A percentile compares a stretch with the other conserved stretches of the same genome.
Conservation (phyloP, 805 yeast genomes). For the Candida ortonii region DNA sequence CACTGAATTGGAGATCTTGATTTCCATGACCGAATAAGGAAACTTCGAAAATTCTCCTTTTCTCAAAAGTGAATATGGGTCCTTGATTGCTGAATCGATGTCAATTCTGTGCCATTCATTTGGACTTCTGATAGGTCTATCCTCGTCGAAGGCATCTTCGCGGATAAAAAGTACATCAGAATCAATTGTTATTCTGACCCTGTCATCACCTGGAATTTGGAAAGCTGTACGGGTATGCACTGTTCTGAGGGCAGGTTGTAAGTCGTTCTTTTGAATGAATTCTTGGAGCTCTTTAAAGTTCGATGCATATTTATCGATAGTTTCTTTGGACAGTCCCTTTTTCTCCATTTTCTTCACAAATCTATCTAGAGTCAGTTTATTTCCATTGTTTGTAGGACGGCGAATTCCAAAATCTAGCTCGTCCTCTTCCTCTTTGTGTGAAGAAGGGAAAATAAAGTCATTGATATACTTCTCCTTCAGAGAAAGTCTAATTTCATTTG, state of each 20-base stretch:
- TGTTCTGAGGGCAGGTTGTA: slow-evolving; percentile 86
- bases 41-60: slow-evolving; percentile 82
- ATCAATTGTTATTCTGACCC: slow-evolving; percentile 86
- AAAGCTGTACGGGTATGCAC: slow-evolving; percentile 90
- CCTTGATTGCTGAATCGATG: slow-evolving; percentile 70
- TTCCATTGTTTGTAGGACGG: slow-evolving; percentile 5
- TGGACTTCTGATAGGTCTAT: slow-evolving; percentile 88
- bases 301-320: slow-evolving; percentile 48
- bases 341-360: slow-evolving; percentile 60
- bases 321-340: slow-evolving; percentile 52
- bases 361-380: slow-evolving; percentile 38
- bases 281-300: slow-evolving; percentile 60
- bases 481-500: slow-evolving; percentile 58
- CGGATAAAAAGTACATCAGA: slow-evolving; percentile 83
- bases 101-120: slow-evolving; percentile 88
- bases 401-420: slow-evolving; percentile 30
- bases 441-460: slow-evolving; percentile 48
- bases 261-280: slow-evolving; percentile 59
- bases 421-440: slow-evolving; percentile 30
- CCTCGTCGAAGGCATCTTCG: slow-evolving; percentile 83
- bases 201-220: slow-evolving; percentile 96
- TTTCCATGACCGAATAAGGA: slow-evolving; percentile 87
- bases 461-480: slow-evolving; percentile 81
- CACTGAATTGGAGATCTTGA: slow-evolving; percentile 49
- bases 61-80: slow-evolving; percentile 71